These are phyloP conservation scores for Malus fusca DNA, from an alignment of 306 rosid genomes.

Conservation along the genomic window DNA sequence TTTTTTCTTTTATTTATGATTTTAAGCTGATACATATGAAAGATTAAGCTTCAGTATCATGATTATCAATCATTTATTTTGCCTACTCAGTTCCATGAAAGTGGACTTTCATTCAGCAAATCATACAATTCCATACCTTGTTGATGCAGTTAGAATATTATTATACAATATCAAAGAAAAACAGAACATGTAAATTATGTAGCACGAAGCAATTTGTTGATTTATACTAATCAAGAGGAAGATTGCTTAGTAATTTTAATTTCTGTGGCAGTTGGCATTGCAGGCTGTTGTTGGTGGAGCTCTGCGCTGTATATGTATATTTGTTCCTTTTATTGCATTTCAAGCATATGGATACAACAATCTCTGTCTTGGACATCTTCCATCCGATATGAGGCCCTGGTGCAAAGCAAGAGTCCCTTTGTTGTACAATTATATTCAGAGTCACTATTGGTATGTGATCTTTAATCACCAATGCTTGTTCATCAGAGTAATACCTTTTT, in stretches of 20 bases:
- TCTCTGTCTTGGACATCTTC: slow-evolving; percentile 52
- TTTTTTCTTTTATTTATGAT: background rate
- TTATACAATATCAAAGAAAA: background rate
- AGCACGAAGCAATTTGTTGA: background rate
- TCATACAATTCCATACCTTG: background rate
- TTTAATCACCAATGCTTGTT: slow-evolving; percentile 7
- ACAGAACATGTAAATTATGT: background rate
- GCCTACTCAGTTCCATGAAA: background rate
- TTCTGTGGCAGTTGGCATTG: slow-evolving; percentile 47
- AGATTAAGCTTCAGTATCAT: background rate
- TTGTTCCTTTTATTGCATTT: slow-evolving; percentile 68
- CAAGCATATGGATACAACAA: slow-evolving; percentile 85
- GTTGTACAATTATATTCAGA: slow-evolving; percentile 78
- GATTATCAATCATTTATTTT: background rate
- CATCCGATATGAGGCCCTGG: slow-evolving; percentile 70
- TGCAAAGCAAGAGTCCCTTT: slow-evolving; percentile 82
- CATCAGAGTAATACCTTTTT: background rate
- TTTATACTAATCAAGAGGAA: background rate
- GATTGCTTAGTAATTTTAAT: slow-evolving; percentile 1
- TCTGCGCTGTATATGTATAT: slow-evolving; percentile 48
- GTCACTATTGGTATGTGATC: slow-evolving; percentile 73
- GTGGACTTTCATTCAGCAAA: background rate
- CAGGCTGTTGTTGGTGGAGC: slow-evolving; percentile 61
- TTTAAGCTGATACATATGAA: background rate
- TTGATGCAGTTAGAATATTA: background rate